Base-by-base conservation (phyloP, 441 rosid species). In the Pelargonium citronellum region DNA sequence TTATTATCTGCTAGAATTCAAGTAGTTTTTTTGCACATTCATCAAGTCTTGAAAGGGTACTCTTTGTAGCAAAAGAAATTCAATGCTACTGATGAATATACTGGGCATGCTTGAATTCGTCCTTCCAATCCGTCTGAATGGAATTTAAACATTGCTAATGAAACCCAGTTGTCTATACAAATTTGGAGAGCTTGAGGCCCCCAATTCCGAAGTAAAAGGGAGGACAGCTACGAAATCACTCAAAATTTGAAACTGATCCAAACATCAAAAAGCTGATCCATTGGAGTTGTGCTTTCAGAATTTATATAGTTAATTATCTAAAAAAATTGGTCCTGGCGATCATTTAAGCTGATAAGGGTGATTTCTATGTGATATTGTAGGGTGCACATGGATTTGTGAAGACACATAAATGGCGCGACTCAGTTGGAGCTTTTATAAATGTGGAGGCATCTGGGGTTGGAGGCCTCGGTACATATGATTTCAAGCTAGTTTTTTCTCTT, bases 401-500 rank as follows among this genome's bases (percentile, higher is more conserved):
- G 71, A 82, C 90, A 69, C 78, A 91, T 80, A 86, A 81, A 85
- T 91, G 97, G 94, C 91, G 83, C 65, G 86, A 91, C 75, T 83
- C 90, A 58, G 80, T 95, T 74, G 98, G 99, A 73, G 97, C 99
- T 80, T 77, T 85, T 78, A 85, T 95, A 79, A 89, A 95, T 78
- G 87, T 95, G 74, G 99, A 95, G 86, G 99, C 99, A 67, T 88
- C 98, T 78, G 99, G 99, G 17, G 83, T 87, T 5, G 96, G 96
- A 75, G 98, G 99, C 69, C 84, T 81, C 77, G 98, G 99, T 92
- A 86, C 41, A 85, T 79, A 67, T 66, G 24, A 69, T 72, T 67
- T 63, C 41, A 47, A 47, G 34, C 65, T 55, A 55, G 4, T 74
- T 12, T 60, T 67, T 65, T 76, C 67, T 24, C 70, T 16, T 64